Conservation (phyloP, 208 protist genomes). For the Leishmania tropica region DNA sequence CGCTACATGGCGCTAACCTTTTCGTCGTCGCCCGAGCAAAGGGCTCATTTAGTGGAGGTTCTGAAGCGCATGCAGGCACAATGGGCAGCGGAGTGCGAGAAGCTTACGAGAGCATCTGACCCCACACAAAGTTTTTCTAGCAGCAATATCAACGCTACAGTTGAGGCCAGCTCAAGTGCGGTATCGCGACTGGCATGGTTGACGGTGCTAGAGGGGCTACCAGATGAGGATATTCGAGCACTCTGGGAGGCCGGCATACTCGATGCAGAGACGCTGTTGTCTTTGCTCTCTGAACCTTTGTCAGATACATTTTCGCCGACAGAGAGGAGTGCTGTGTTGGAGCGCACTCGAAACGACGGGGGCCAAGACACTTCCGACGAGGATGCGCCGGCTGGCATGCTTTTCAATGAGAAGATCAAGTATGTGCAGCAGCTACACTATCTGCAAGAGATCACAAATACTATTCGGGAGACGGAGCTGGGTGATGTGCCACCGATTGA, state of each 20-base stretch:
- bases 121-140: not conserved
- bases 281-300: constrained; percentile 14
- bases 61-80: constrained; percentile 14
- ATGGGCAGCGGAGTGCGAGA: constrained; percentile 14
- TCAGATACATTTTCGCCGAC: no score
- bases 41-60: constrained; percentile 10
- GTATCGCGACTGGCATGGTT: constrained; percentile 51
- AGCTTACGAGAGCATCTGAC: not conserved
- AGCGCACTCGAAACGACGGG: not conserved
- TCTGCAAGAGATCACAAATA: constrained; percentile 48
- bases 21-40: constrained; percentile 19
- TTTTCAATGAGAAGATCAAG: constrained; percentile 40
- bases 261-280: constrained; percentile 40
- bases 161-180: not conserved
- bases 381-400: not conserved
- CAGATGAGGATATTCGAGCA: constrained; percentile 47
- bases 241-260: constrained; percentile 58
- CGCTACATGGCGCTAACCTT: constrained; percentile 62
- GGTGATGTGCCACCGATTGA: constrained; percentile 51
- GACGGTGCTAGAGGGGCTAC: constrained; percentile 46
- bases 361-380: not conserved
- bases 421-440: constrained; percentile 43
- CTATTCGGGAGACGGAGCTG: constrained; percentile 29
- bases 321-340: not conserved
- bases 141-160: not conserved